Conservation (phyloP, 78 protist species). For the Anaeramoeba ignava region DNA sequence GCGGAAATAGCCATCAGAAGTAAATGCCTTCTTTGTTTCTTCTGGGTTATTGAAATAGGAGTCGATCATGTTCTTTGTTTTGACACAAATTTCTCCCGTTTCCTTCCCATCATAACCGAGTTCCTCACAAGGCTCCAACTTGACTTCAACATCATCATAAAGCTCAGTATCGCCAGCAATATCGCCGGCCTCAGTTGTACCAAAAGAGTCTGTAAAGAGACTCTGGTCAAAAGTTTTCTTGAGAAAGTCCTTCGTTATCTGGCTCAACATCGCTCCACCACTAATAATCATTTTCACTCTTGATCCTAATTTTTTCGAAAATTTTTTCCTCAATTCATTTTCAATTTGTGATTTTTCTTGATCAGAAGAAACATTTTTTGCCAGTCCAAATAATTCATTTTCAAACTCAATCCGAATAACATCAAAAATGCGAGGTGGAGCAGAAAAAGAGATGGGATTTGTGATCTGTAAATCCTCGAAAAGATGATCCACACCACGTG, state of each 20-base stretch:
- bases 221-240: not conserved
- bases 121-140: not conserved
- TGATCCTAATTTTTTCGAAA: not conserved
- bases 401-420: not conserved
- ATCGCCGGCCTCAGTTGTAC: not conserved
- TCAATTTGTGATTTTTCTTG: not conserved
- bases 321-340: not conserved
- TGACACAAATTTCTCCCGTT: not conserved
- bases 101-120: not conserved
- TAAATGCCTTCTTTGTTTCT: not conserved
- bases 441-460: not conserved
- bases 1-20: not conserved
- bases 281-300: not conserved
- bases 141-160: not conserved
- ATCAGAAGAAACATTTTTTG: no score
- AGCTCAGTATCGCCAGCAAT: not conserved
- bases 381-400: not conserved
- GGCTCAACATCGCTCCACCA: not conserved
- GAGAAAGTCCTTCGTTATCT: not conserved
- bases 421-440: not conserved
- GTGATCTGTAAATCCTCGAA: not conserved
- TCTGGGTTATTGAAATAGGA: not conserved
- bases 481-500: not conserved
- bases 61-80: not conserved
- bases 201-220: not conserved